Evolutionary conservation across 1,284 basidiomycete species (phyloP), one percentile per base, ranked within the genome.

Genomic region (Marasmius oreades): DNA sequence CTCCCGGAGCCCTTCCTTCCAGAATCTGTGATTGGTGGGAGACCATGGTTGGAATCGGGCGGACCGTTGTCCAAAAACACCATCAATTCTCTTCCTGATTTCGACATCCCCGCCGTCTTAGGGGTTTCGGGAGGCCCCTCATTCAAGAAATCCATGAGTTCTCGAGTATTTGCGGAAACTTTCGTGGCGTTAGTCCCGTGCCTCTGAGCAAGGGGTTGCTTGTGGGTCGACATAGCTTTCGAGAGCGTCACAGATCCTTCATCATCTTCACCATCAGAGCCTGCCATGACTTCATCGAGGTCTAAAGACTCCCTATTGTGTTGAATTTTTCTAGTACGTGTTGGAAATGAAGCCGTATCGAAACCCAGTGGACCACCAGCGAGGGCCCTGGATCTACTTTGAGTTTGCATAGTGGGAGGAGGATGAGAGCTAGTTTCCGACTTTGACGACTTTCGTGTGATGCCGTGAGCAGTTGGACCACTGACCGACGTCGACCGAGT

Each of bases 261-360:
- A 46, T 53, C 37, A 43, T 73, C 73, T 20, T 85, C 84, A 24
- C 81, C 82, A 61, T 86, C 88, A 14, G 80, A 86, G 44, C 78
- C 83, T 44, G 75, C 80, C 82, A 89, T 84, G 37, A 89, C 70
- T 58, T 89, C 88, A 64, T 91, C 89, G 59, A 90, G 64, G 66
- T 90, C 84, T 59, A 90, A 64, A 10, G 86, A 88, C 66, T 90
- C 89, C 39, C 79, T 74, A 62, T 84, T 82, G 46, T 74, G 76
- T 55, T 77, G 79, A 37, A 79, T 65, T 61, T 73, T 80, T 37
- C 82, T 77, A 10, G 76, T 81, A 43, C 80, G 77, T 51, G 66
- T 56, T 24, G 80, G 77, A 58, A 76, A 75, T 26, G 61, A 51
- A 53, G 64, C 64, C n/a, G 65, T 52, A 47, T 70, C 64, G 22